These are phyloP conservation scores for Chlorella vulgaris DNA, from an alignment of 139 green algal species.

Conservation along the genomic window DNA sequence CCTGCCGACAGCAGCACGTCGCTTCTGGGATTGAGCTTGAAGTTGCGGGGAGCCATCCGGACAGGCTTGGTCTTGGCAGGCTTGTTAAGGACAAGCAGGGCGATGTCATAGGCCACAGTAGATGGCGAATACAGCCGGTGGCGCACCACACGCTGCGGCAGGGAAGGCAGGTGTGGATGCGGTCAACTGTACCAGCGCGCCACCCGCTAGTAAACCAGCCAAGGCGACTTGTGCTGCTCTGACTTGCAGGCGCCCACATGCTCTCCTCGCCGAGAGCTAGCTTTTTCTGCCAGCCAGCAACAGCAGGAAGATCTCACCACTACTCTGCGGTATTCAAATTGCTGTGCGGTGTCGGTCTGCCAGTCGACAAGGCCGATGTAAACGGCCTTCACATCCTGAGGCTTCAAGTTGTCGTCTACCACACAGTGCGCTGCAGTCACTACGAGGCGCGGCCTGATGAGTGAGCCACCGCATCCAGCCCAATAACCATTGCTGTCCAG, in stretches of 20 bases:
- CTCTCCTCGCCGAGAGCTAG: not conserved
- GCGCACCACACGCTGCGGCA: not conserved
- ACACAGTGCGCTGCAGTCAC: conserved; percentile 19
- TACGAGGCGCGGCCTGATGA: no score
- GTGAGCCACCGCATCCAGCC: no score
- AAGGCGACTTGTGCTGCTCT: not conserved
- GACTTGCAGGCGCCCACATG: not conserved
- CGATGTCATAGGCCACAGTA: not conserved
- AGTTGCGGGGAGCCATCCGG: not conserved
- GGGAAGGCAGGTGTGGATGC: not conserved
- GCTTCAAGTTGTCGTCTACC: not conserved
- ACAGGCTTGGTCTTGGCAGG: not conserved
- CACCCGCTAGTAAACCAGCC: not conserved
- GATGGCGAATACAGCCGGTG: not conserved
- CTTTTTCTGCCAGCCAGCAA: not conserved
- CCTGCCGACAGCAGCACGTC: not conserved
- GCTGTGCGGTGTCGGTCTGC: not conserved
- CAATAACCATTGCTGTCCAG: no score
- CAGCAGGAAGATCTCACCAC: not conserved
- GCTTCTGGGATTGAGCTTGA: not conserved
- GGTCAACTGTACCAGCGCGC: no score
- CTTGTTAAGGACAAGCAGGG: not conserved
- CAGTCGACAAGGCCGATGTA: not conserved
- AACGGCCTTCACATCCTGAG: not conserved
- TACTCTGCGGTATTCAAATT: not conserved